Base-by-base conservation (phyloP, 2,329 filamentous ascomycete genomes). In the Phaeoacremonium minimum region DNA sequence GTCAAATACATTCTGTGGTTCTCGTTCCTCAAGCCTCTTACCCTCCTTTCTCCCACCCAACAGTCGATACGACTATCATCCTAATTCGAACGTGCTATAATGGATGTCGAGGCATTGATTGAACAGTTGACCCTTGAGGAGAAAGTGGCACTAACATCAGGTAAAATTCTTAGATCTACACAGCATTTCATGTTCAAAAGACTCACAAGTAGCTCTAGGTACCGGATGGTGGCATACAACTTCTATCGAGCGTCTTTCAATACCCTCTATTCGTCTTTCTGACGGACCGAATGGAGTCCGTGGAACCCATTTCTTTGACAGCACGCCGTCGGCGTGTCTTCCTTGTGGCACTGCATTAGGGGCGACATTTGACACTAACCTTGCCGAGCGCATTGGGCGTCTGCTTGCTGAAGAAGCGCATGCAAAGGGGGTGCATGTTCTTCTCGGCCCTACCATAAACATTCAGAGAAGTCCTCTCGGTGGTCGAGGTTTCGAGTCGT, bases 341-440 rank as follows among this genome's bases (percentile, higher is more conserved):
- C 52, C 48, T 6, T 55, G 46, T 37, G 57, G 49, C 40, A 54
- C 52, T 26, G 53, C 42, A 28, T 44, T 85, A 31, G 80, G 77
- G 5, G 75, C 80, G 8, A 82, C 77, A 7, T 85, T 78, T 64
- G 77, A 85, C 46, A 46, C 63, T 3, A 69, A 76, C 4, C 58
- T 83, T 14, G 66, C 82, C 19, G 58, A 71, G 32, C 57, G 72
- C 34, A 67, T 80, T 15, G 80, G 80, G 11, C 58, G 66, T 12
- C 60, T 77, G 14, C 69, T 84, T 38, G 80, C 72, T n/a, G 67
- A 75, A 16, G 81, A 64, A 30, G 49, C 55, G 1, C 46, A 50
- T 12, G 51, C 47, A 35, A 90, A 90, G 60, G 83, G 81, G 34
- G 73, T 83, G 7, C 81, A 87, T 47, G 73, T 86, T 13, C 76